A percentile compares a stretch with the other conserved stretches of the same genome.
Conservation (phyloP, 1,139 yeast genomes). For the Taphrina confusa region DNA sequence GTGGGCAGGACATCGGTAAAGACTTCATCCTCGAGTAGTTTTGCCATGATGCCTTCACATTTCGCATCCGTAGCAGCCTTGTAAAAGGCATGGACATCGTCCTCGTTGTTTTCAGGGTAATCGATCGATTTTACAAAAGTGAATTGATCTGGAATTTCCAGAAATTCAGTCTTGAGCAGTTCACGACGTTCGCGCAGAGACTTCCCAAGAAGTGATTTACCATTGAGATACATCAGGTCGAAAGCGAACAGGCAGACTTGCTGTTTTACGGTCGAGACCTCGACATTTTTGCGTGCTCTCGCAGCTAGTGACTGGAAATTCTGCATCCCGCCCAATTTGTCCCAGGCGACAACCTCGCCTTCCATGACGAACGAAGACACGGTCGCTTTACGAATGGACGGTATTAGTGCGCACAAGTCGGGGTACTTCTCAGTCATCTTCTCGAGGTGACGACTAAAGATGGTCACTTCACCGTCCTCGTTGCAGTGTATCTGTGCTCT, state of each 20-base stretch:
- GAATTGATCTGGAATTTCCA: slow-evolving; percentile 73
- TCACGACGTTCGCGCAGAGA: slow-evolving; percentile 70
- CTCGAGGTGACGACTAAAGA: slow-evolving; percentile 92
- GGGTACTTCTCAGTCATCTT: slow-evolving; percentile 97
- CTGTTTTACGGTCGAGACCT: slow-evolving; percentile 81
- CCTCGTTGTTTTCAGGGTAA: slow-evolving; percentile 59
- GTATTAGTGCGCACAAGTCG: slow-evolving; percentile 61
- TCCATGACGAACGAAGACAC: slow-evolving; percentile 46
- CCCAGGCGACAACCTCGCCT: slow-evolving; percentile 99
- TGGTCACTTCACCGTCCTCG: slow-evolving; percentile 64
- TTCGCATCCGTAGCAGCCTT: slow-evolving; percentile 86
- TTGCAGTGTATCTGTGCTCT: slow-evolving; percentile 89
- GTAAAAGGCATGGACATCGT: slow-evolving; percentile 71
- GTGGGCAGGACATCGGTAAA: slow-evolving; percentile 48
- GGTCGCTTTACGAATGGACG: slow-evolving; percentile 10
- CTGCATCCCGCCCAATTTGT: slow-evolving; percentile 64
- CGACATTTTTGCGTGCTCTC: slow-evolving; percentile 89
- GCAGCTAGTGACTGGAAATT: slow-evolving; percentile 94
- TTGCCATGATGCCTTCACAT: slow-evolving; percentile 97
- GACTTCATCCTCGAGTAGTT: slow-evolving; percentile 76
- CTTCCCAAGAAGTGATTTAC: slow-evolving; percentile 63
- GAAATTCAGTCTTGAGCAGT: slow-evolving; percentile 58
- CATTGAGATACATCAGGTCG: slow-evolving; percentile 75
- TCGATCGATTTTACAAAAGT: slow-evolving; percentile 75
- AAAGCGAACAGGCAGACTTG: slow-evolving; percentile 90